Conservation (phyloP, 1,139 yeast genomes). For the Ogataea hybrid region DNA sequence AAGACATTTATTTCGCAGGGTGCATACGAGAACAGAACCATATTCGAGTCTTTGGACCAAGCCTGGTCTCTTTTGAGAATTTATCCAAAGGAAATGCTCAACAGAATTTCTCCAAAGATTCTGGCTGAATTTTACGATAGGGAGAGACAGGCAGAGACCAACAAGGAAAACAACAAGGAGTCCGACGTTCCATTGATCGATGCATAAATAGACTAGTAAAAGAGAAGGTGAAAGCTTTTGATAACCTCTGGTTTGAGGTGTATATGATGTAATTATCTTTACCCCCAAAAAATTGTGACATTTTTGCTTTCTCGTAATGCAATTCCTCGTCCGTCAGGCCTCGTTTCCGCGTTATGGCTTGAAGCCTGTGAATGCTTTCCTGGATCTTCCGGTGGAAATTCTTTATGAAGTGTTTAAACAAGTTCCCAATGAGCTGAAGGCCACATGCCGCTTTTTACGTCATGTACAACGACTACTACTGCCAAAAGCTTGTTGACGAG, state of each 20-base stretch:
- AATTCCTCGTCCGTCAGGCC: constrained; percentile 15
- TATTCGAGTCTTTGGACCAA: constrained; percentile 92
- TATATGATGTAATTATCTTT: constrained; percentile 4
- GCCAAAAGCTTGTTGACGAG: constrained; percentile 40
- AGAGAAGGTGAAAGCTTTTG: background rate
- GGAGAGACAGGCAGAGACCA: constrained; percentile 61
- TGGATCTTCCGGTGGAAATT: constrained; percentile 50
- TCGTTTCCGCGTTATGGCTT: constrained; percentile 11
- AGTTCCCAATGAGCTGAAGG: constrained; percentile 39
- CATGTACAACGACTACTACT: constrained; percentile 51
- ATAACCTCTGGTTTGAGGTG: constrained; percentile 3
- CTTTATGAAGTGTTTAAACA: constrained; percentile 40
- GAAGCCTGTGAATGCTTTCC: constrained; percentile 11
- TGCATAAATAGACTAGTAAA: constrained; percentile 12
- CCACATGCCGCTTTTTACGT: constrained; percentile 41
- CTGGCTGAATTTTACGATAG: constrained; percentile 93
- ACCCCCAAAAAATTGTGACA: background rate
- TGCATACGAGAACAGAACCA: constrained; percentile 91
- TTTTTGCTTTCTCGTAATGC: constrained; percentile 9
- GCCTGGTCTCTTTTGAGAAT: constrained; percentile 98
- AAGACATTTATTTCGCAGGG: constrained; percentile 94
- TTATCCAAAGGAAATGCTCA: constrained; percentile 97
- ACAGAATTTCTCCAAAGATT: constrained; percentile 97
- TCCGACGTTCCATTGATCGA: constrained; percentile 37
- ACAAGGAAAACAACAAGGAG: constrained; percentile 31